Evolutionary conservation across 768 basidiomycete species (phyloP).

Genomic region (Boletus eberwhitei): DNA sequence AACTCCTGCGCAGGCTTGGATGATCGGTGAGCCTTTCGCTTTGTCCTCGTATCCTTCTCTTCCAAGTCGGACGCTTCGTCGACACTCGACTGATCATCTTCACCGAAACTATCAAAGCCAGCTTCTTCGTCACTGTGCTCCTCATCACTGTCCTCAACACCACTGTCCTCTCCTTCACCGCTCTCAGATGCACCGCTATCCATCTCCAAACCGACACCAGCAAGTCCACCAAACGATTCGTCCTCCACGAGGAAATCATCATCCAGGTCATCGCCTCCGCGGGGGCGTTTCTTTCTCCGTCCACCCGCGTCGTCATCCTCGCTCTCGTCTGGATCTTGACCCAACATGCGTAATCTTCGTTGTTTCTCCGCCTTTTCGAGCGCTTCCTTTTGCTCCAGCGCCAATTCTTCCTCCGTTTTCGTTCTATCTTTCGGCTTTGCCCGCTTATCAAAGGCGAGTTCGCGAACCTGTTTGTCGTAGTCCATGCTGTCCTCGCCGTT

Average conservation of each 20-base stretch:
- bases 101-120: slow-evolving; percentile 32
- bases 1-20: slow-evolving; percentile 53
- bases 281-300: slow-evolving; percentile 46
- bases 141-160: slow-evolving; percentile 33
- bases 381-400: slow-evolving; percentile 80
- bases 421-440: slow-evolving; percentile 93
- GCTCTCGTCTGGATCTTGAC: slow-evolving; percentile 65
- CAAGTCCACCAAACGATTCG: slow-evolving; percentile 34
- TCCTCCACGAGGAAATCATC: slow-evolving; percentile 65
- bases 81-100: slow-evolving; percentile 35
- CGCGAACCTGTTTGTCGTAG: slow-evolving; percentile 90
- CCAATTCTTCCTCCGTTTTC: slow-evolving; percentile 94
- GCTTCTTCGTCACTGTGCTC: slow-evolving; percentile 27
- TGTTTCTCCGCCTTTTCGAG: slow-evolving; percentile 83
- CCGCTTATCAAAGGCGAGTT: slow-evolving; percentile 89
- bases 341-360: slow-evolving; percentile 81
- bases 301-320: slow-evolving; percentile 51
- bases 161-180: slow-evolving; percentile 31
- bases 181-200: slow-evolving; percentile 39
- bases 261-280: slow-evolving; percentile 85
- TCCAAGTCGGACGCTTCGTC: slow-evolving; percentile 36
- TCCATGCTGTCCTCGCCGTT: slow-evolving; percentile 44
- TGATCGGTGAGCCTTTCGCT: slow-evolving; percentile 33
- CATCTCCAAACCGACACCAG: slow-evolving; percentile 37
- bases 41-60: slow-evolving; percentile 36